Base-by-base conservation (phyloP, 208 protist species). In the Leptomonas pyrrhocoris region DNA sequence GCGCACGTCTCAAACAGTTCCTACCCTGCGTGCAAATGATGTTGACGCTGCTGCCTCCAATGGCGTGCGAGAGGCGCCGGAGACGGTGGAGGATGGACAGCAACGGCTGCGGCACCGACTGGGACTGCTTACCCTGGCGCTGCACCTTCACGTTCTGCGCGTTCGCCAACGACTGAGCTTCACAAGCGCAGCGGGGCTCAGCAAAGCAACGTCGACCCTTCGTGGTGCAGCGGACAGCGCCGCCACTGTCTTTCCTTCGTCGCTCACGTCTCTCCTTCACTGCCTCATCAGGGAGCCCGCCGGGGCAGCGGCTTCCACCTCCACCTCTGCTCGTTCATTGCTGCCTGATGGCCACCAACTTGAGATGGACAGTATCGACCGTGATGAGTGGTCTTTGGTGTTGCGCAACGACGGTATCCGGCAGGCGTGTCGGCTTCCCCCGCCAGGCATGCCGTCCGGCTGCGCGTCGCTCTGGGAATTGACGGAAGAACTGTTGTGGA, bases 401-500 rank as follows among this genome's bases (percentile, higher is more conserved):
- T 16, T 72, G 0, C 18, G 30, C 0, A 25, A 43, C 31, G 57
- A 54, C 1, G 45, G 2, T 6, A 42, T 58, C 21, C 50, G 61
- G 31, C 46, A 68, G 21, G 36, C 40, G 23, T 71, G 64, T 16
- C 43, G 36, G 30, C 23, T 25, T 31, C 64, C 72, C n/a, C 64
- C 63, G 25, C 23, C 45, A 18, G 61, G 48, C 36, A 57, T 6
- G 16, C 64, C 72, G 38, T 36, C 12, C 12, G 72, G 72, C 27
- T 77, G 64, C 56, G 40, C 64, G 28, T 46, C 69, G 40, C 34
- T 50, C 28, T 90, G 84, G 85, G 79, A 82, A 56, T 34, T 90
- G 27, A 55, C 56, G 34, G 87, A 93, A 61, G 77, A 84, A 61
- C 59, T 92, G 30, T 54, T 58, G 8, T 73, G 70, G 28, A 16